Conservation (phyloP, 2,329 filamentous ascomycete genomes). For the Colletotrichum cuscutae region DNA sequence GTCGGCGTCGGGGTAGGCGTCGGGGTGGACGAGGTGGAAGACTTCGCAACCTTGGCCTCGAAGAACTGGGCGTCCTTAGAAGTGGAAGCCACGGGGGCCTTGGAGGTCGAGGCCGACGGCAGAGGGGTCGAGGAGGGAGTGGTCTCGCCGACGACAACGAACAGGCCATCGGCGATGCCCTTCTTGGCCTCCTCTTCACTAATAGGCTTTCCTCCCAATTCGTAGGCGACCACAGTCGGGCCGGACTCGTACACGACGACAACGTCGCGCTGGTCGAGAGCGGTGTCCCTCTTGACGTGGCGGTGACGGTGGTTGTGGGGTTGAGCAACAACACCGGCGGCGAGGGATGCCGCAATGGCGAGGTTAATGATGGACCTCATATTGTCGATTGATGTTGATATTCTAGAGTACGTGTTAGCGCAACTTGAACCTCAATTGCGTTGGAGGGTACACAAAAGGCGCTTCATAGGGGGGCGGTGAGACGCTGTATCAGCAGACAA, state of each 20-base stretch:
- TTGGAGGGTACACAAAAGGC: background rate
- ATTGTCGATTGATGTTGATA: constrained; percentile 18
- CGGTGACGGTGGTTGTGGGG: constrained; percentile 68
- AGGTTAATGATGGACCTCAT: constrained; percentile 64
- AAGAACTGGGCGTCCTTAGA: constrained; percentile 60
- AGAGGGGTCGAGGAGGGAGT: constrained; percentile 63
- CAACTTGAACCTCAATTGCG: background rate
- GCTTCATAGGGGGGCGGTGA: background rate
- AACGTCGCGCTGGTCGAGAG: constrained; percentile 60
- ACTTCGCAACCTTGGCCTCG: constrained; percentile 51
- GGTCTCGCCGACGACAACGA: constrained; percentile 71
- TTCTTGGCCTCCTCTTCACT: constrained; percentile 72
- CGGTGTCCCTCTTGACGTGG: constrained; percentile 65
- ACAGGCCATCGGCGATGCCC: constrained; percentile 78
- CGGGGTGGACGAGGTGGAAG: constrained; percentile 45
- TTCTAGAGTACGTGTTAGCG: constrained; percentile 16
- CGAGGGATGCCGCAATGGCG: constrained; percentile 63
- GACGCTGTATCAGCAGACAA: background rate
- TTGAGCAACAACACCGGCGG: constrained; percentile 65
- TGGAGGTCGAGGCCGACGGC: constrained; percentile 50
- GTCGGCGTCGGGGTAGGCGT: constrained; percentile 43
- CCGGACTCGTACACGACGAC: constrained; percentile 66
- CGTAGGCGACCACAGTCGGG: constrained; percentile 76
- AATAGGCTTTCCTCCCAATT: constrained; percentile 73
- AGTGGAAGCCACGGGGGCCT: constrained; percentile 43